Conservation (phyloP, 495 filamentous ascomycete species). For the Aspergillus panamensis region DNA sequence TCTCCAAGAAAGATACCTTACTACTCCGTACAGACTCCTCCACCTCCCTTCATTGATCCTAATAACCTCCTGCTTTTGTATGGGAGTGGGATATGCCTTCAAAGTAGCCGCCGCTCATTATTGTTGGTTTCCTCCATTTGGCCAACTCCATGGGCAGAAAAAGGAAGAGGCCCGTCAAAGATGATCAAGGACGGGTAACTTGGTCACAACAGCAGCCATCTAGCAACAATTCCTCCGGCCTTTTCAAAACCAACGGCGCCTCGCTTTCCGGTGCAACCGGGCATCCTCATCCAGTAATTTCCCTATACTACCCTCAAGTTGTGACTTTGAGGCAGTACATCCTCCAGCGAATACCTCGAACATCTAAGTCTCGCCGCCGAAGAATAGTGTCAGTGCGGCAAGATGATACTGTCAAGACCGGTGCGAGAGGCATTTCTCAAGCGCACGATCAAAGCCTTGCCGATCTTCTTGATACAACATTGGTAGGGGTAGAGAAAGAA, state of each 20-base stretch:
- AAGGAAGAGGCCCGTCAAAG: conserved; percentile 40
- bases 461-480: conserved; percentile 60
- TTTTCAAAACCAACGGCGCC: conserved; percentile 20
- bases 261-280: conserved; percentile 15
- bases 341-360: conserved; percentile 46
- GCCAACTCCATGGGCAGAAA: conserved; percentile 39
- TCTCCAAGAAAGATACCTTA: background rate
- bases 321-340: conserved; percentile 71
- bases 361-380: conserved; percentile 51
- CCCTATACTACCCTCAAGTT: conserved; percentile 67
- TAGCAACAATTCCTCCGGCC: conserved; percentile 14
- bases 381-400: conserved; percentile 39
- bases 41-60: background rate
- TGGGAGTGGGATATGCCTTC: too few species aligned
- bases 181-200: conserved; percentile 19
- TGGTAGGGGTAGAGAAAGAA: conserved; percentile 54
- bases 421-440: background rate
- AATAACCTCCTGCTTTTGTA: too few species aligned
- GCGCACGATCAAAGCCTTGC: conserved; percentile 34
- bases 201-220: conserved; percentile 22
- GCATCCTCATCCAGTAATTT: conserved; percentile 61
- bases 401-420: conserved; percentile 2
- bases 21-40: background rate
- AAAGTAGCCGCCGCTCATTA: too few species aligned
- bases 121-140: background rate